These are phyloP conservation scores for Sporothrix dimorphospora DNA, from an alignment of 2,329 filamentous ascomycete species.

Conservation along the genomic window DNA sequence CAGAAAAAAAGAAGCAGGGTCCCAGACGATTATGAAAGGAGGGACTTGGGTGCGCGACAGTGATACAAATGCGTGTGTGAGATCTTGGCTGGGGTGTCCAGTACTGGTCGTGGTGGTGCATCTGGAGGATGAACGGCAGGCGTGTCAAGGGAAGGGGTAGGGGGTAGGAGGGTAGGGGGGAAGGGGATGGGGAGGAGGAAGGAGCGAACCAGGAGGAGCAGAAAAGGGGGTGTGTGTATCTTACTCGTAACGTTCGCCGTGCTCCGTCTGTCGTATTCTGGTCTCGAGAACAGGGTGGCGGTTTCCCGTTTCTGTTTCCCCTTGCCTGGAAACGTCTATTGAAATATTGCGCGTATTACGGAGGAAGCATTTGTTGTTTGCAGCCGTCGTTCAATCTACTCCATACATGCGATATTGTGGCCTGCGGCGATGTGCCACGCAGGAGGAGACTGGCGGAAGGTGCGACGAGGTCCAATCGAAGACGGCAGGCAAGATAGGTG, in stretches of 20 bases:
- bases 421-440: not conserved
- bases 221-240: constrained; percentile 22
- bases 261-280: not conserved
- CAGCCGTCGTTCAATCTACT: constrained; percentile 20
- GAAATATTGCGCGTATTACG: not conserved
- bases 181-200: not conserved
- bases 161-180: constrained; percentile 16
- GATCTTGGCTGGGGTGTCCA: constrained; percentile 42
- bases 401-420: constrained; percentile 5
- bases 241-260: not conserved
- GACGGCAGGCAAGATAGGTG: constrained; percentile 13
- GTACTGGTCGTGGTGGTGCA: constrained; percentile 24
- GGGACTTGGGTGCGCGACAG: constrained; percentile 38
- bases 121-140: constrained; percentile 14
- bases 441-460: not conserved
- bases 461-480: constrained; percentile 9
- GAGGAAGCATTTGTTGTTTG: not conserved
- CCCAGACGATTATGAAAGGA: constrained; percentile 43
- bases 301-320: constrained; percentile 22
- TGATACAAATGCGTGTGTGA: constrained; percentile 46
- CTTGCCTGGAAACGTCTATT: constrained; percentile 4
- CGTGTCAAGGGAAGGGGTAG: constrained; percentile 22
- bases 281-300: not conserved
- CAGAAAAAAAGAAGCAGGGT: constrained; percentile 10
- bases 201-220: constrained; percentile 19